These are phyloP conservation scores for Naganishia vaughanmartiniae DNA, from an alignment of 768 basidiomycete genomes.

Conservation along the genomic window DNA sequence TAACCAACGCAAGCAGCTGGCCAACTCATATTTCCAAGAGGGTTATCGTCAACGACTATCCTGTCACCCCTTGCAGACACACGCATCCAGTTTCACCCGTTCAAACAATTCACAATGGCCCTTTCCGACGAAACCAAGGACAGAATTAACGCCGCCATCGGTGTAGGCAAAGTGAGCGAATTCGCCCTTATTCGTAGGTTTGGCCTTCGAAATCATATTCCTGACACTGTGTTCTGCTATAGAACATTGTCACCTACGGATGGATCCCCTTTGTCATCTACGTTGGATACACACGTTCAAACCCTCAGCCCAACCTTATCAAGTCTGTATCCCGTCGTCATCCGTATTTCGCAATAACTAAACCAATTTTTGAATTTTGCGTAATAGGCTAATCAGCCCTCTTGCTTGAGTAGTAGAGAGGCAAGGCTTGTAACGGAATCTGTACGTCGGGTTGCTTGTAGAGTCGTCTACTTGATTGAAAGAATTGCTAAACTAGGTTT, in stretches of 20 bases:
- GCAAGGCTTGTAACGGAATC: background rate
- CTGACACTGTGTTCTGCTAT: conserved; percentile 12
- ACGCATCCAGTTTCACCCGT: background rate
- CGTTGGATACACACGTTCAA: conserved; percentile 86
- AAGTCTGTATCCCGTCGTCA: conserved; percentile 62
- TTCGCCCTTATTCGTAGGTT: background rate
- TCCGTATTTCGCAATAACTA: background rate
- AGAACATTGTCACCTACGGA: conserved; percentile 88
- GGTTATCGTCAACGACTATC: too few relatives aligned
- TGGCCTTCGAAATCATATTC: background rate
- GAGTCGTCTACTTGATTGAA: background rate
- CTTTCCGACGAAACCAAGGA: conserved; percentile 50
- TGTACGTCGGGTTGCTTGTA: background rate
- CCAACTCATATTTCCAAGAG: too few relatives aligned
- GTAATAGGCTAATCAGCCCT: conserved; percentile 33
- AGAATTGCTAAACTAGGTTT: background rate
- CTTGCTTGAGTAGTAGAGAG: conserved; percentile 22
- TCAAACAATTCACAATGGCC: conserved; percentile 1
- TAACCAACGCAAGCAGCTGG: background rate
- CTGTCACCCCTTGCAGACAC: too few relatives aligned
- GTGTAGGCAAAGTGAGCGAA: conserved; percentile 48
- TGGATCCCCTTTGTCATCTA: conserved; percentile 98
- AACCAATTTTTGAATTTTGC: background rate
- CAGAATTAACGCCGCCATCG: conserved; percentile 48
- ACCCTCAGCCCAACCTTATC: conserved; percentile 90